Conservation (phyloP, 306 rosid genomes). For the Corylus americana region DNA sequence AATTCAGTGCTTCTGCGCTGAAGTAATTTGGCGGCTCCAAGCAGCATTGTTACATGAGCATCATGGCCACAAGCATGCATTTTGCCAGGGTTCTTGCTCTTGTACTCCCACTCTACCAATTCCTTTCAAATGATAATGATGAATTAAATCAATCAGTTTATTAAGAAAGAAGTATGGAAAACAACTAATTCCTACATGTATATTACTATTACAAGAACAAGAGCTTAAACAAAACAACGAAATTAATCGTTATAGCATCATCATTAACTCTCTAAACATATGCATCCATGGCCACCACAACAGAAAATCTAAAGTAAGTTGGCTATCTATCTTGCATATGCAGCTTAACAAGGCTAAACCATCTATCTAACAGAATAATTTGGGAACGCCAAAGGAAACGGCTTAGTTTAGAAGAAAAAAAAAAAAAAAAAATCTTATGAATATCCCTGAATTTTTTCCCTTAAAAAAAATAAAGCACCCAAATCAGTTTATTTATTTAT, state of each 20-base stretch:
- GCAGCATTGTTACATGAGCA: conserved; percentile 60
- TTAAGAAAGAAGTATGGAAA: not conserved
- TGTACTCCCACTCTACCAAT: conserved; percentile 68
- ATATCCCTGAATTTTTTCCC: too few species aligned
- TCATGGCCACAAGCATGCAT: conserved; percentile 77
- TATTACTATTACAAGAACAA: not conserved
- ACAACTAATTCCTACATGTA: not conserved
- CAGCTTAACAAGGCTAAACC: not conserved
- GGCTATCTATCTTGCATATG: not conserved
- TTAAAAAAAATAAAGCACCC: too few species aligned
- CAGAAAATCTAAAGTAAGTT: not conserved
- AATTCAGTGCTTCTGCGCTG: conserved; percentile 37
- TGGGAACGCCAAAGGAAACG: too few species aligned
- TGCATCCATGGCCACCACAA: not conserved
- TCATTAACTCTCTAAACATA: not conserved
- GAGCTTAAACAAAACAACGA: not conserved
- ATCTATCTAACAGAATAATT: too few species aligned
- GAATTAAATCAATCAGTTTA: not conserved
- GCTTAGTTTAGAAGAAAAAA: too few species aligned
- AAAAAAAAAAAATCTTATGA: too few species aligned
- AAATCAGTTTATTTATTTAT: too few species aligned
- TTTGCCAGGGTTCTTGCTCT: conserved; percentile 55
- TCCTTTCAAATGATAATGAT: conserved; percentile 35
- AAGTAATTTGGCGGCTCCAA: conserved; percentile 68
- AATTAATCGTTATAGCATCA: not conserved